Conservation (phyloP, 164 flowering plant genomes). For the Sextonia rubra region DNA sequence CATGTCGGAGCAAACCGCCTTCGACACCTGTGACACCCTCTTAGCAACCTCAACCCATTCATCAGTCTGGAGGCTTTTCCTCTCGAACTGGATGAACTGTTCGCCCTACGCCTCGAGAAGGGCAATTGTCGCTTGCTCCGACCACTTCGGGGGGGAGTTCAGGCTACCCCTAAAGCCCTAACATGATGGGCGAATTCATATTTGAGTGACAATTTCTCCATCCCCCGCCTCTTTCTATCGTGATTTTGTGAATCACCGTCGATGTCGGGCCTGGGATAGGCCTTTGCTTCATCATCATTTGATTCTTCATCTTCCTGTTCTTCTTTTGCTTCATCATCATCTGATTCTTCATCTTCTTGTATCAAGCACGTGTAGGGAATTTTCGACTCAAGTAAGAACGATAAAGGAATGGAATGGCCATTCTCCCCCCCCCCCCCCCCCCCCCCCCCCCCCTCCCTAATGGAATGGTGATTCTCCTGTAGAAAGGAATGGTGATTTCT, state of each 20-base stretch:
- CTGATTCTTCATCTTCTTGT: too few species aligned
- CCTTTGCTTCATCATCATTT: conserved; percentile 14
- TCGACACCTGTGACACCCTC: conserved; percentile 52
- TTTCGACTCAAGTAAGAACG: too few species aligned
- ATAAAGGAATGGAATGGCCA: too few species aligned
- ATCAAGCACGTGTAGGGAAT: too few species aligned
- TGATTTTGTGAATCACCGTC: conserved; percentile 25
- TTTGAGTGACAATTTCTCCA: conserved; percentile 29
- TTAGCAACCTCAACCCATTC: conserved; percentile 89
- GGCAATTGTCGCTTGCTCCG: conserved; percentile 50
- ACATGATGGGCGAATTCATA: conserved; percentile 46
- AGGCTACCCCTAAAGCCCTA: conserved; percentile 1
- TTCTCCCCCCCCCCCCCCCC: too few species aligned
- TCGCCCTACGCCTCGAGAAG: conserved; percentile 86
- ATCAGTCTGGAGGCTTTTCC: conserved; percentile 74
- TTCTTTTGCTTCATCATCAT: conserved; percentile 11
- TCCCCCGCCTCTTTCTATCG: conserved; percentile 48
- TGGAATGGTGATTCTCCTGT: too few species aligned
- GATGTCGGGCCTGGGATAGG: neutral
- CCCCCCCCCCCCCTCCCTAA: too few species aligned
- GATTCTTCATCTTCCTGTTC: conserved; percentile 16
- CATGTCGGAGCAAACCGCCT: conserved; percentile 34
- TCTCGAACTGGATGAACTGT: conserved; percentile 67
- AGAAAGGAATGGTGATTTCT: too few species aligned
- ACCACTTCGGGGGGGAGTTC: conserved; percentile 47